Evolutionary conservation across 805 yeast genomes (phyloP), one percentile per base, ranked within the genome.

Genomic region (Metschnikowia cerradonensis): DNA sequence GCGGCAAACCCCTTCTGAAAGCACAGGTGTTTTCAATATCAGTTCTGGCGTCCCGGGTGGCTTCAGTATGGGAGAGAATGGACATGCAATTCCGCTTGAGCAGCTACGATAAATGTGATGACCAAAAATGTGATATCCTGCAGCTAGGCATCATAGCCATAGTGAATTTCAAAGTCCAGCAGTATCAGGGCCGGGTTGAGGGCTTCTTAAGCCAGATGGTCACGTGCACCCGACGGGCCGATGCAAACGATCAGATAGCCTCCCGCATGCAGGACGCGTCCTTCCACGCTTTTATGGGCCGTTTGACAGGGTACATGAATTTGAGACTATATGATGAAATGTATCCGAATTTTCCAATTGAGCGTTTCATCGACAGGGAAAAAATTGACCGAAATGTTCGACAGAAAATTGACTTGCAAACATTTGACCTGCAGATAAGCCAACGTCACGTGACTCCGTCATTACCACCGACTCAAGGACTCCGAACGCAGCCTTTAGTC

Each of bases 11-110:
- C 8, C 35, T 58, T 13, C 41, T 26, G 4, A 38, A 19, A 19
- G 13, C 45, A 7, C 47, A 51, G 33, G 38, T 58, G 13, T 41
- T 58, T 31, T 41, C 56, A 31, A 37, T 58, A 17, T 52, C 53
- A 8, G 41, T 55, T 4, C 48, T 48, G 17, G 32, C 30, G 4
- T 11, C 35, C 7, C 35, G 40, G 6, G 45, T 34, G 30, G 45
- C 35, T 3, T n/a, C n/a, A 3, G 38, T 53, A 3, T 53, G 54
- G 56, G 23, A 15, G 2, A 17, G 36, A 14, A 41, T 58, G 15
- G 15, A 41, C 31, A 41, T 39, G 32, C 52, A 46, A 11, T 42
- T 47, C 3, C 47, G 23, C 1, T 15, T 53, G 39, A 26, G 30
- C 19, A 15, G 19, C 4, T 50, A 42, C 22, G 47, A 47, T 23